phyloP scores from a whole-genome alignment of 2,329 filamentous ascomycete species.

The Apiospora phragmitis region DNA sequence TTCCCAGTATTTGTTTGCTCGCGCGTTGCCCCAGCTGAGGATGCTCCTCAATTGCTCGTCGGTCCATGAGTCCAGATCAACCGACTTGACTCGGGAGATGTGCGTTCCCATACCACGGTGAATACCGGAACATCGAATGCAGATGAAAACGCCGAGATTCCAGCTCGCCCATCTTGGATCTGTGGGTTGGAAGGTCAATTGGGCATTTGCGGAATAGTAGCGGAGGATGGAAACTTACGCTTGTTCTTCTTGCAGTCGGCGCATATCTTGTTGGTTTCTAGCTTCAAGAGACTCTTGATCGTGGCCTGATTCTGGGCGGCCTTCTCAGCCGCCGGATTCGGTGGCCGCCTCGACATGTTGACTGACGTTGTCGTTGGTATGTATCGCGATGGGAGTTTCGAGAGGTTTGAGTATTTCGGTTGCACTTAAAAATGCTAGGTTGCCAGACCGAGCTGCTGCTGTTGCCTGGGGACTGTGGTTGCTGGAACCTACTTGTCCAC shows the following conservation, averaged over 20 bases:
- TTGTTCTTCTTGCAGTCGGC: conserved; percentile 99
- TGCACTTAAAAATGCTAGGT: not conserved
- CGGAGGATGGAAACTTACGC: conserved; percentile 56
- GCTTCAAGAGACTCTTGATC: conserved; percentile 91
- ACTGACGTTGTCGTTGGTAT: not conserved
- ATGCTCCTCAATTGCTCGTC: conserved; percentile 96
- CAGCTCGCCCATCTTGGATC: conserved; percentile 99
- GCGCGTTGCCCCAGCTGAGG: conserved; percentile 90
- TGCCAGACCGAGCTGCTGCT: not conserved
- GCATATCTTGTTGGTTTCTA: conserved; percentile 95
- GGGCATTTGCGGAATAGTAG: not conserved
- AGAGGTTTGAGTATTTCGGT: not conserved
- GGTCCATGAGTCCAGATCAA: conserved; percentile 97
- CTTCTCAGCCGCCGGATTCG: conserved; percentile 79
- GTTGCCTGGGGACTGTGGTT: not conserved
- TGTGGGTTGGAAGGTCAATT: conserved; percentile 36
- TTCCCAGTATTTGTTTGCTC: conserved; percentile 99
- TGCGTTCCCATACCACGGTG: conserved; percentile 99
- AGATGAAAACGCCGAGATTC: conserved; percentile 97
- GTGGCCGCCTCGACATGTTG: conserved; percentile 75
- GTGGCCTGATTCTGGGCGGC: conserved; percentile 91
- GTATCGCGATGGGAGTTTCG: not conserved
- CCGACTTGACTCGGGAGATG: conserved; percentile 96
- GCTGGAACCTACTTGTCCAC: not conserved
- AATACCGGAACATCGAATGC: conserved; percentile 97